Evolutionary conservation across 2,329 filamentous ascomycete genomes (phyloP).

Genomic region (Ceratocystis papillata): DNA sequence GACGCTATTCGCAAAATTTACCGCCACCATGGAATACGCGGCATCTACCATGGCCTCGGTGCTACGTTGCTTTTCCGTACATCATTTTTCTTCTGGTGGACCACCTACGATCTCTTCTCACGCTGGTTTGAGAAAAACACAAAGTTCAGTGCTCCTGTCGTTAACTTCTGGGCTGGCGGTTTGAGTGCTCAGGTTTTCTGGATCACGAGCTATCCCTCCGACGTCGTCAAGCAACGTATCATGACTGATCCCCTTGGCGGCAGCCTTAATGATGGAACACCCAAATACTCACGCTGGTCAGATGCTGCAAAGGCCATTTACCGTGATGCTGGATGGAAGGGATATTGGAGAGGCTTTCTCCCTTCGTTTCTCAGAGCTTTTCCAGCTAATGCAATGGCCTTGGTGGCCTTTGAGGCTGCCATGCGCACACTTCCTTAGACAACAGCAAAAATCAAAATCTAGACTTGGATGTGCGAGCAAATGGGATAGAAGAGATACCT

Average conservation of each 20-base stretch:
- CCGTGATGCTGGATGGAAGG: slow-evolving; percentile 60
- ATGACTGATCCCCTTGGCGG: slow-evolving; percentile 90
- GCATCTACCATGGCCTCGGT: slow-evolving; percentile 73
- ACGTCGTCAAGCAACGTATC: slow-evolving; percentile 90
- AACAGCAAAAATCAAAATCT: not conserved
- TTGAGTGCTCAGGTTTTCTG: slow-evolving; percentile 90
- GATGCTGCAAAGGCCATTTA: slow-evolving; percentile 71
- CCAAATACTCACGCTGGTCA: slow-evolving; percentile 63
- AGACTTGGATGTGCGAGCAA: too few relatives aligned
- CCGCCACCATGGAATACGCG: slow-evolving; percentile 59
- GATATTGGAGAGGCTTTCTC: slow-evolving; percentile 87
- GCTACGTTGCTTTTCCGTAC: slow-evolving; percentile 81
- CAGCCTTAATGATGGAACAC: slow-evolving; percentile 52
- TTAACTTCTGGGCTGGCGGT: slow-evolving; percentile 97
- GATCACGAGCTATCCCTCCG: slow-evolving; percentile 81
- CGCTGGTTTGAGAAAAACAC: slow-evolving; percentile 56
- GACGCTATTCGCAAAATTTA: slow-evolving; percentile 68
- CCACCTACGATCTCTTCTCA: slow-evolving; percentile 80
- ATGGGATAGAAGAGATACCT: too few relatives aligned
- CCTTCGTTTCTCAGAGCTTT: slow-evolving; percentile 91
- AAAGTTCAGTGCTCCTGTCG: slow-evolving; percentile 57
- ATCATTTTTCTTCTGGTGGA: slow-evolving; percentile 99
- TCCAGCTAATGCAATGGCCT: slow-evolving; percentile 86
- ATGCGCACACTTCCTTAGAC: slow-evolving; percentile 54
- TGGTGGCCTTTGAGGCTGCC: slow-evolving; percentile 86